Evolutionary conservation across 2,329 filamentous ascomycete genomes (phyloP), one percentile per base, ranked within the genome.

Genomic region (Xylariales sp.): DNA sequence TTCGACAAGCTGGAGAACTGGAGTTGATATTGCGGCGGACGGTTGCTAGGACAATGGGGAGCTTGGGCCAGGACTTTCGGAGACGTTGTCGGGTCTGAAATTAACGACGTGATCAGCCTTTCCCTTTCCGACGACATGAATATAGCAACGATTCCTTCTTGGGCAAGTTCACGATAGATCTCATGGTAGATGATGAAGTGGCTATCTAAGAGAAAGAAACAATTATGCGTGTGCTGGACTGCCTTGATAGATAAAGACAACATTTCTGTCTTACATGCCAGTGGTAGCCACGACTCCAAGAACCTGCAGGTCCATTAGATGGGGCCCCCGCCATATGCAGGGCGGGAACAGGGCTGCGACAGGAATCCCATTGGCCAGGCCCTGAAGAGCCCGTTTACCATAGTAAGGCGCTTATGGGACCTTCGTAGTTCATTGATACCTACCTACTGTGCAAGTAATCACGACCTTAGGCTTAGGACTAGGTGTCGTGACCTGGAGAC

Each of bases 111-210:
- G 15, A 39, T 42, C 28, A 43, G 36, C 43, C 46, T 47, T 49
- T 55, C 52, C 46, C 46, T 49, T 44, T 54, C 46, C 40, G 32
- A 40, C 38, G 50, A 46, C 46, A 39, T 37, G 42, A 43, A 42
- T 28, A 42, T 29, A 41, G 42, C 8, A 35, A 39, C 31, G 31
- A 14, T 44, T 41, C 44, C 41, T 49, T 33, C 16, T 43, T 40
- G 38, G 38, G 46, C 35, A 40, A 42, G 24, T 44, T 48, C 41
- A 46, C 35, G 44, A 53, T 47, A 28, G 25, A 51, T 51, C 42
- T 53, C 54, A 54, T 55, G 45, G 37, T 52, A 52, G 40, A 44
- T 27, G 46, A 18, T 20, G 5, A 40, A 34, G 36, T 21, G 38
- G 24, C 32, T 45, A 29, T 43, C 33, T 40, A 38, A 31, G 25